Conservation (phyloP, 2,329 filamentous ascomycete genomes). For the Bipolaris cookei region DNA sequence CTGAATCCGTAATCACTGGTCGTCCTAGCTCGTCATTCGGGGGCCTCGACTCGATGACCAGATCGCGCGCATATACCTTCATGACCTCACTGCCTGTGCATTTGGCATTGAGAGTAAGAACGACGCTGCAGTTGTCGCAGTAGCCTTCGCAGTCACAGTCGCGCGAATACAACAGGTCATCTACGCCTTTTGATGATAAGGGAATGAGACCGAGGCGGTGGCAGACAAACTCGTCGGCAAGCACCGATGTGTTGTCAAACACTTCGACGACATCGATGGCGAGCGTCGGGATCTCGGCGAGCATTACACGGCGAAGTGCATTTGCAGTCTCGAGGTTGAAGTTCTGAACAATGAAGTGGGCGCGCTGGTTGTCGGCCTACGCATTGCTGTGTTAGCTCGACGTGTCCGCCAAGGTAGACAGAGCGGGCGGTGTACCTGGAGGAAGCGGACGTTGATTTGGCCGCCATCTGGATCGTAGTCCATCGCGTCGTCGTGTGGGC, state of each 20-base stretch:
- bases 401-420: constrained; percentile 13
- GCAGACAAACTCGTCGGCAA: constrained; percentile 94
- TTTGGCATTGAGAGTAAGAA: constrained; percentile 81
- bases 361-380: constrained; percentile 78
- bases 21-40: constrained; percentile 77
- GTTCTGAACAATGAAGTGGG: constrained; percentile 90
- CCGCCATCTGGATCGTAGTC: constrained; percentile 59
- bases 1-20: constrained; percentile 83
- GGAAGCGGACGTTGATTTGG: constrained; percentile 48
- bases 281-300: constrained; percentile 91
- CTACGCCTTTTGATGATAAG: constrained; percentile 81
- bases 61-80: constrained; percentile 90
- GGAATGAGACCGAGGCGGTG: constrained; percentile 92
- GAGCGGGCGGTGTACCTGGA: constrained; percentile 42
- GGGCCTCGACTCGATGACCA: constrained; percentile 73
- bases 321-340: constrained; percentile 93
- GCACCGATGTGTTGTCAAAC: constrained; percentile 90
- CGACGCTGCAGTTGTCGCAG: constrained; percentile 90
- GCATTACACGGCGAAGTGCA: constrained; percentile 85
- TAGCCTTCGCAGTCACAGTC: constrained; percentile 97
- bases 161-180: constrained; percentile 81
- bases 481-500: constrained; percentile 47
- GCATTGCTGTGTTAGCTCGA: constrained; percentile 30
- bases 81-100: constrained; percentile 87
- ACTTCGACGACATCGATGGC: constrained; percentile 96